These are phyloP conservation scores for Apiotrichum laibachii DNA, from an alignment of 1,284 basidiomycete species.

Conservation along the genomic window DNA sequence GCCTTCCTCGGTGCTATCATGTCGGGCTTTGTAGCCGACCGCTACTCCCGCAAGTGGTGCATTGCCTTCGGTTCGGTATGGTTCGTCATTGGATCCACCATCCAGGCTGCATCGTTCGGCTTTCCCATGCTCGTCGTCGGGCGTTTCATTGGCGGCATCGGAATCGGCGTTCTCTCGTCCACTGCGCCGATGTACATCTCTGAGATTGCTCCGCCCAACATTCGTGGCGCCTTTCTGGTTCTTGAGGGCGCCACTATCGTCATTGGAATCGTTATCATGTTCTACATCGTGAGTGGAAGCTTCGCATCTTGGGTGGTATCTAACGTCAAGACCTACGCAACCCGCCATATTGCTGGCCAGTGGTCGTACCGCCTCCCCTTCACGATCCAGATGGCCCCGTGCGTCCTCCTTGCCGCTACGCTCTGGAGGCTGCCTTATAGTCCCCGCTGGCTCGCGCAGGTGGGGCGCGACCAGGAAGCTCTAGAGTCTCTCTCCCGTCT, in stretches of 20 bases:
- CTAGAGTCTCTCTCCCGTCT: slow-evolving; percentile 27
- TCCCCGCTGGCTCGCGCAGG: slow-evolving; percentile 60
- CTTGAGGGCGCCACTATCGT: slow-evolving; percentile 6
- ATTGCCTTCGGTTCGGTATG: slow-evolving; percentile 28
- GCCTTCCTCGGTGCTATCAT: slow-evolving; percentile 37
- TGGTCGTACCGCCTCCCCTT: slow-evolving; percentile 25
- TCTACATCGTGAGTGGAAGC: slow-evolving; percentile 8
- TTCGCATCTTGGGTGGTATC: slow-evolving; percentile 10
- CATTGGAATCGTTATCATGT: slow-evolving; percentile 19
- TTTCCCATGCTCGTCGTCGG: not conserved
- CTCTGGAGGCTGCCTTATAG: slow-evolving; percentile 50
- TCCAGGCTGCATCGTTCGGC: not conserved
- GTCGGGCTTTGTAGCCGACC: slow-evolving; percentile 34
- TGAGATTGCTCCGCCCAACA: slow-evolving; percentile 32
- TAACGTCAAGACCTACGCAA: slow-evolving; percentile 11
- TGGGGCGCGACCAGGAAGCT: slow-evolving; percentile 27
- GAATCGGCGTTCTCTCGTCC: slow-evolving; percentile 41
- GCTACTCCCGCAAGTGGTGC: slow-evolving; percentile 27
- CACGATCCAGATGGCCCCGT: slow-evolving; percentile 4
- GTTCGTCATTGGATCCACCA: slow-evolving; percentile 24
- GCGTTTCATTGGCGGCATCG: slow-evolving; percentile 3
- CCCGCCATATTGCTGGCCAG: slow-evolving; percentile 19
- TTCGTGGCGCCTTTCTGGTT: slow-evolving; percentile 70
- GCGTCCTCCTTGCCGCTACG: slow-evolving; percentile 44
- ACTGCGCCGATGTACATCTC: slow-evolving; percentile 43